Conservation (phyloP, 345 rosid genomes). For the Camelina hispida region DNA sequence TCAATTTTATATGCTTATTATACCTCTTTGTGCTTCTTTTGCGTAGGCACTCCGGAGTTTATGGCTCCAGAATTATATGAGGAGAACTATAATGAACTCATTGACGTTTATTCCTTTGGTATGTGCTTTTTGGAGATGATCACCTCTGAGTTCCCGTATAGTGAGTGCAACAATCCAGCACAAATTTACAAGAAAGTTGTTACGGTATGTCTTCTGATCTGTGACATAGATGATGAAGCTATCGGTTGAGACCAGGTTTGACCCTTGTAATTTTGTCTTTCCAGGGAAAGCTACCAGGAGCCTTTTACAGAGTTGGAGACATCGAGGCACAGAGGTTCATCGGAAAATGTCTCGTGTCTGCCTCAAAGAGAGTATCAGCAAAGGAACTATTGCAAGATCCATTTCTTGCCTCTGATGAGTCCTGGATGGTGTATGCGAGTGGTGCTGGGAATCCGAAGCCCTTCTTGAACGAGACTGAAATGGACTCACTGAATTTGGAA, state of each 20-base stretch:
- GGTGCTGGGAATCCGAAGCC: conserved; percentile 52
- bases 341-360: conserved; percentile 65
- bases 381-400: conserved; percentile 67
- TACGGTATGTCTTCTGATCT: conserved; percentile 49
- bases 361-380: conserved; percentile 70
- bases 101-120: conserved; percentile 86
- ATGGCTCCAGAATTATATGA: conserved; percentile 92
- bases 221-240: conserved; percentile 26
- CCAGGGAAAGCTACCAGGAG: conserved; percentile 80
- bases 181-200: conserved; percentile 85
- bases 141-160: conserved; percentile 80
- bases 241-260: conserved; percentile 15
- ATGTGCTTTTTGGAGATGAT: conserved; percentile 85
- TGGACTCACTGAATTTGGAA: conserved; percentile 56
- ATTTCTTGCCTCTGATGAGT: conserved; percentile 59
- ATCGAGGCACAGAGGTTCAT: conserved; percentile 69
- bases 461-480: conserved; percentile 57
- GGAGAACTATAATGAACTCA: conserved; percentile 81
- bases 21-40: too few species aligned
- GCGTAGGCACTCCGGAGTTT: conserved; percentile 81
- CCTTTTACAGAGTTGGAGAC: conserved; percentile 65
- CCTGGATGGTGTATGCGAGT: conserved; percentile 39
- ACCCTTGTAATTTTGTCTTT: conserved; percentile 17
- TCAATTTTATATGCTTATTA: conserved; percentile 25
- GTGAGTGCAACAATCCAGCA: conserved; percentile 73